Percentiles rank a stretch among this genome's conserved stretches.
Evolutionary conservation across 768 basidiomycete genomes (phyloP).

Genomic region (Pholiota molesta): DNA sequence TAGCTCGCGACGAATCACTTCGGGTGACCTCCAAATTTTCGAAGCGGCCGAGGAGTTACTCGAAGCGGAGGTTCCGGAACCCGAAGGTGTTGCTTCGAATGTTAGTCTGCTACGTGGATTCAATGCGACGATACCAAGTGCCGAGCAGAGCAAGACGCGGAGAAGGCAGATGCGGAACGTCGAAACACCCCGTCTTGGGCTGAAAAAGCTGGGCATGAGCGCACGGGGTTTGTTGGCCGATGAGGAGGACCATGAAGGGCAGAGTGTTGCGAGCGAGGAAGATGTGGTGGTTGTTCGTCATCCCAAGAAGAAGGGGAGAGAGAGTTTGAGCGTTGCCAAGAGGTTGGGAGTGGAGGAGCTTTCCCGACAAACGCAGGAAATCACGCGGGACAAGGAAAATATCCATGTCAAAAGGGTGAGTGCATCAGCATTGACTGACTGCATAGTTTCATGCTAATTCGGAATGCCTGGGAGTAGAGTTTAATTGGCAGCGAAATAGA

Average conservation of each 20-base stretch:
- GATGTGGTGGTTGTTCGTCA: constrained; percentile 68
- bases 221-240: constrained; percentile 74
- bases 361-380: constrained; percentile 81
- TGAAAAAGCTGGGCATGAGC: constrained; percentile 79
- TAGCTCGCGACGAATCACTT: constrained; percentile 70
- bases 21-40: constrained; percentile 81
- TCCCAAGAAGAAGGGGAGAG: constrained; percentile 54
- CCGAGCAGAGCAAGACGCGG: constrained; percentile 76
- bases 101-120: constrained; percentile 90
- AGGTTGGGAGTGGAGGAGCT: constrained; percentile 85
- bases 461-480: constrained; percentile 49
- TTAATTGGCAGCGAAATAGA: constrained; percentile 85
- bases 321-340: constrained; percentile 71
- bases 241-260: constrained; percentile 55
- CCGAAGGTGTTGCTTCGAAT: constrained; percentile 66
- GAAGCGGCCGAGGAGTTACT: constrained; percentile 83
- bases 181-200: constrained; percentile 72
- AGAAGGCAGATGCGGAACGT: constrained; percentile 81
- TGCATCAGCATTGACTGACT: constrained; percentile 19
- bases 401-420: constrained; percentile 84
- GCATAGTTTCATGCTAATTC: constrained; percentile 5
- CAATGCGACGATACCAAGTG: constrained; percentile 91
- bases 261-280: constrained; percentile 74
- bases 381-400: constrained; percentile 90
- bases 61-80: constrained; percentile 71